Evolutionary conservation across 805 yeast species (phyloP).

Genomic region (Metschnikowia peoriensis): DNA sequence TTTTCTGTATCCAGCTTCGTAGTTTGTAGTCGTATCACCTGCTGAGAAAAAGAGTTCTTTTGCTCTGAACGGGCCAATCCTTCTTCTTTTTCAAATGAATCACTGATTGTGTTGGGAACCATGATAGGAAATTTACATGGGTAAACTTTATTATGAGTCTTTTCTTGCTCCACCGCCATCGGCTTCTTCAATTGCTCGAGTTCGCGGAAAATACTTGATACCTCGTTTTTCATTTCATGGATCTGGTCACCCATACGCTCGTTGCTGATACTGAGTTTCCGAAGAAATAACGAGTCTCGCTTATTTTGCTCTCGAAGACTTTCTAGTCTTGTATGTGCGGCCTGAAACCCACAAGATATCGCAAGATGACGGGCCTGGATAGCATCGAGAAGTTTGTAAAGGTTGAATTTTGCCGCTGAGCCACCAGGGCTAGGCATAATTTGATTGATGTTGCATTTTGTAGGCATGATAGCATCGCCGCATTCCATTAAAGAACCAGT

Average conservation of each 20-base stretch:
- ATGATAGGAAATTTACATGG: background rate
- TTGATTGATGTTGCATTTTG: too few species aligned
- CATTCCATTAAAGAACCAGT: slow-evolving; percentile 23
- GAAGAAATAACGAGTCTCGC: slow-evolving; percentile 15
- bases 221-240: slow-evolving; percentile 16
- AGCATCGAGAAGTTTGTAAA: slow-evolving; percentile 12
- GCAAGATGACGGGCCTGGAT: slow-evolving; percentile 12
- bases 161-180: background rate
- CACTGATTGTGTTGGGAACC: background rate
- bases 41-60: background rate
- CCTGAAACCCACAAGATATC: slow-evolving; percentile 8
- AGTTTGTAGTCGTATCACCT: background rate
- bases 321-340: slow-evolving; percentile 8
- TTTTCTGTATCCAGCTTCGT: background rate
- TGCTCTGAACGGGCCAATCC: background rate
- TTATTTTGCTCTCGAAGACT: slow-evolving; percentile 12
- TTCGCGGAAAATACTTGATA: slow-evolving; percentile 7
- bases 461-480: background rate
- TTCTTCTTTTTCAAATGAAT: background rate
- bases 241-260: slow-evolving; percentile 16
- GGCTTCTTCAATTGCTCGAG: slow-evolving; percentile 9
- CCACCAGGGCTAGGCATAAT: background rate
- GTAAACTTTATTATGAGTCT: too few species aligned
- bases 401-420: slow-evolving; percentile 7
- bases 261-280: slow-evolving; percentile 12